These are phyloP conservation scores for Persicaria tinctoria DNA, from an alignment of 148 eudicot species.

Conservation along the genomic window DNA sequence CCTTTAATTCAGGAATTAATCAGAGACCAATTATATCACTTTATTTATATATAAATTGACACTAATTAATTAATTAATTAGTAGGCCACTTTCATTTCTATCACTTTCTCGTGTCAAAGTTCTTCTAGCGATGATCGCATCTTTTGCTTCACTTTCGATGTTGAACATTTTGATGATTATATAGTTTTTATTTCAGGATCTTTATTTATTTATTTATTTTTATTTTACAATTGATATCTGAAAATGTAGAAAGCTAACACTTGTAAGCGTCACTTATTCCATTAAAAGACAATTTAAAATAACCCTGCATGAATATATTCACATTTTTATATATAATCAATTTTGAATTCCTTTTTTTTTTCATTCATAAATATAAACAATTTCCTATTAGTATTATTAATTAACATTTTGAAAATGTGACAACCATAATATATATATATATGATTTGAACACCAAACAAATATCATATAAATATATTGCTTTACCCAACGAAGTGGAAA, in stretches of 20 bases:
- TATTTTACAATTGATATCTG: background rate
- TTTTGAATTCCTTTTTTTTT: background rate
- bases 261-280: background rate
- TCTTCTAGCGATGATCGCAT: slow-evolving; percentile 2
- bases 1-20: background rate
- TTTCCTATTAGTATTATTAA: background rate
- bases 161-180: background rate
- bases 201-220: background rate
- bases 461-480: background rate
- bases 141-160: background rate
- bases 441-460: background rate
- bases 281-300: background rate
- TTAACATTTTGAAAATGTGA: too few species aligned
- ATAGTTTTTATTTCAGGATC: background rate
- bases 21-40: background rate
- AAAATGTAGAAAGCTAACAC: background rate
- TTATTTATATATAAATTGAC: background rate
- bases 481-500: background rate
- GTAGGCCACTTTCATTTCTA: background rate
- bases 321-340: background rate
- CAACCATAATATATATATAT: too few species aligned
- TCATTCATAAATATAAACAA: background rate
- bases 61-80: background rate
- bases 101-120: slow-evolving; percentile 6
- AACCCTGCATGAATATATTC: background rate